These are phyloP conservation scores for Oryza meyeriana DNA, from an alignment of 176 grass and related monocot species.

Conservation along the genomic window DNA sequence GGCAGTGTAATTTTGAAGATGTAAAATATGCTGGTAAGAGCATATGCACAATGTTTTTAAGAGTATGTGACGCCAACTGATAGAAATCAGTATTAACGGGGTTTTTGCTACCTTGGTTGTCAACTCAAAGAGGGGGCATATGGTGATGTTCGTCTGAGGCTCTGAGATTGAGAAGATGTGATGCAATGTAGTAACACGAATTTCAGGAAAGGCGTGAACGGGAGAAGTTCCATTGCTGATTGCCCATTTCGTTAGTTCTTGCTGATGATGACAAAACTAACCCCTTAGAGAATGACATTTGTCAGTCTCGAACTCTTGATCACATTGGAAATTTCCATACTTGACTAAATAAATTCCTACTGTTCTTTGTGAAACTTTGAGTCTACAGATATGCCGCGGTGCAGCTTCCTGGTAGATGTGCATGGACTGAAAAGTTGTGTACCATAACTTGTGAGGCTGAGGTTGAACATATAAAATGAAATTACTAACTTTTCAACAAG, in stretches of 20 bases:
- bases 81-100: conserved; percentile 10
- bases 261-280: background rate
- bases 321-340: background rate
- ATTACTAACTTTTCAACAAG: too few species aligned
- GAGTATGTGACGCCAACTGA: too few species aligned
- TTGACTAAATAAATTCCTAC: background rate
- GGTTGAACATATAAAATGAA: too few species aligned
- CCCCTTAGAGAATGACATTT: background rate
- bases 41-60: too few species aligned
- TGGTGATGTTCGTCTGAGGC: conserved; percentile 12
- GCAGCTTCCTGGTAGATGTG: too few species aligned
- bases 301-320: too few species aligned
- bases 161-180: background rate
- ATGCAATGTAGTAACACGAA: background rate
- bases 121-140: conserved; percentile 11
- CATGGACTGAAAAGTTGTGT: too few species aligned
- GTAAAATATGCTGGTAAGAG: too few species aligned
- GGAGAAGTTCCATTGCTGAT: conserved; percentile 3
- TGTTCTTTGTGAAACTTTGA: too few species aligned
- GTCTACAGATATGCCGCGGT: too few species aligned
- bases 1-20: too few species aligned
- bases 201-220: background rate
- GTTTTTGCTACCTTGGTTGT: background rate
- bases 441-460: too few species aligned
- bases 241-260: background rate